Percentiles rank a stretch among this genome's conserved stretches.
Conservation (phyloP, 495 filamentous ascomycete genomes). For the Penicillium simplicissimum region DNA sequence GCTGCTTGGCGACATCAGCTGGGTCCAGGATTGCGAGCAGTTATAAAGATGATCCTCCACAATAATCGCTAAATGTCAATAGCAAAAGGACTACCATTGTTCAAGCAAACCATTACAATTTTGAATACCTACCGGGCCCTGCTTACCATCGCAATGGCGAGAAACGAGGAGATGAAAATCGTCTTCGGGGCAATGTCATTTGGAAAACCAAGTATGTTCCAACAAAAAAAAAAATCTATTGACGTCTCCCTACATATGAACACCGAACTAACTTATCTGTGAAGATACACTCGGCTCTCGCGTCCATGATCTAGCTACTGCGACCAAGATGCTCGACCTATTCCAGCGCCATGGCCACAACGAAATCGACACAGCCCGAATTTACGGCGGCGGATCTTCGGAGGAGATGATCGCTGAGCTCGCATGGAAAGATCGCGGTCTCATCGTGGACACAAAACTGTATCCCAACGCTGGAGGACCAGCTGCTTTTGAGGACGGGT, state of each 20-base stretch:
- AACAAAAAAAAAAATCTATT: too few species aligned
- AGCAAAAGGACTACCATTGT: background rate
- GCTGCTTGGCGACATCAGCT: background rate
- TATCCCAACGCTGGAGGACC: conserved; percentile 35
- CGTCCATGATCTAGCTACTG: conserved; percentile 13
- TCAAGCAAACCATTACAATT: background rate
- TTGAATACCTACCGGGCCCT: background rate
- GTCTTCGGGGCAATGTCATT: conserved; percentile 24
- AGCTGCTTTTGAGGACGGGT: conserved; percentile 7
- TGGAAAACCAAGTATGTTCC: conserved; percentile 18
- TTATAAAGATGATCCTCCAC: background rate
- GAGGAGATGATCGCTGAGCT: conserved; percentile 51
- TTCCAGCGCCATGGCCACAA: conserved; percentile 58
- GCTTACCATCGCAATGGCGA: conserved; percentile 12
- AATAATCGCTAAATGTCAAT: background rate
- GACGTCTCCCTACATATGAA: too few species aligned
- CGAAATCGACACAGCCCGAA: conserved; percentile 59
- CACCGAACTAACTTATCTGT: background rate
- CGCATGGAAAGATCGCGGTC: conserved; percentile 55
- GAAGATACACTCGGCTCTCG: conserved; percentile 19
- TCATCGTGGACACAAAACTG: conserved; percentile 56
- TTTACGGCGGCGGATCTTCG: conserved; percentile 52
- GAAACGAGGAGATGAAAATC: conserved; percentile 17
- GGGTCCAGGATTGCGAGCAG: background rate
- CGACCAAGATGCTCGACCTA: conserved; percentile 40